These are phyloP conservation scores for Emiliania huxleyi DNA, from an alignment of 78 protist genomes.

Conservation along the genomic window DNA sequence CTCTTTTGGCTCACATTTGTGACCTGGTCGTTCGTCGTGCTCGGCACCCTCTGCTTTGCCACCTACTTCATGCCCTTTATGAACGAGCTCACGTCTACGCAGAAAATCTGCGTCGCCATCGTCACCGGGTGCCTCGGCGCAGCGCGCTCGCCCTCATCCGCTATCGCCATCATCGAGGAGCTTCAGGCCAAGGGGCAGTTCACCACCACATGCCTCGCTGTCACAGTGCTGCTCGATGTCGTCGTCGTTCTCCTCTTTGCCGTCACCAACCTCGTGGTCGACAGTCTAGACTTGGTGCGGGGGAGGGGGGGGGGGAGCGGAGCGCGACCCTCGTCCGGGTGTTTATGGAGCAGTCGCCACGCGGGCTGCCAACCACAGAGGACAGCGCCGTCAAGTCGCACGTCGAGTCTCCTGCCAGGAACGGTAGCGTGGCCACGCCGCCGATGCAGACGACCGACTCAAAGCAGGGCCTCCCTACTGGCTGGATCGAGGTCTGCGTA, in stretches of 20 bases:
- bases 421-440: no score
- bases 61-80: neutral
- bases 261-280: neutral
- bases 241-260: neutral
- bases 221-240: neutral
- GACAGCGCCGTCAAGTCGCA: no score
- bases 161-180: neutral
- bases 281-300: no score
- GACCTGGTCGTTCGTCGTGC: neutral
- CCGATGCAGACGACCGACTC: no score
- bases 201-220: neutral
- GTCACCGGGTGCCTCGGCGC: neutral
- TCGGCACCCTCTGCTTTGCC: neutral
- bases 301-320: no score
- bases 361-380: no score
- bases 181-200: neutral
- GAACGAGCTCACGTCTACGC: neutral
- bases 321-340: no score
- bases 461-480: no score
- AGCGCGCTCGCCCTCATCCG: neutral
- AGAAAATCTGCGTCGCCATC: neutral
- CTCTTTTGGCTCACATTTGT: neutral
- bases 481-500: no score
- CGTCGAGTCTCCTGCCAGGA: no score
- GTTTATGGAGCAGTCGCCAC: no score